These are phyloP conservation scores for Colletotrichum magnum DNA, from an alignment of 2,329 filamentous ascomycete genomes.

Conservation along the genomic window DNA sequence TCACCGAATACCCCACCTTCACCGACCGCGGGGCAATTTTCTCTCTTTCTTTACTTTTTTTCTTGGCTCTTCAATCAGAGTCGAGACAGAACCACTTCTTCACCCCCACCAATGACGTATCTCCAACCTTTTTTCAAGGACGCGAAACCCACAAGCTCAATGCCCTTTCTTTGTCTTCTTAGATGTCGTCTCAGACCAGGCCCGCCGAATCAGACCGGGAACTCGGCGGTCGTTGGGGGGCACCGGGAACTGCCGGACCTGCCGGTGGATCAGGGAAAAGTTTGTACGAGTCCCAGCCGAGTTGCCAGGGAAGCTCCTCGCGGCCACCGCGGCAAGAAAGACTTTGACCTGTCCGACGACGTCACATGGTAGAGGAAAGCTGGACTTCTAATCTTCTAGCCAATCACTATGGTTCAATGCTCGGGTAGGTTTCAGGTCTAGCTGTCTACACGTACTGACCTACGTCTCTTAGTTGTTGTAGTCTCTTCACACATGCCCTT, in stretches of 20 bases:
- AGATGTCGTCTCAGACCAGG: slow-evolving; percentile 17
- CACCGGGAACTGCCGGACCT: slow-evolving; percentile 15
- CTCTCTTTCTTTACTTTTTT: too few relatives aligned
- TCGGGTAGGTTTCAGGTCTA: too few relatives aligned
- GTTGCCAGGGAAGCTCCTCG: slow-evolving; percentile 23
- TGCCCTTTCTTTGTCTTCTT: slow-evolving; percentile 7
- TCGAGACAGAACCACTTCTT: slow-evolving; percentile 25
- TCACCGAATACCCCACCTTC: slow-evolving; percentile 13
- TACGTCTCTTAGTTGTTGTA: too few relatives aligned
- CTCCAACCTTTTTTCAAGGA: slow-evolving; percentile 12
- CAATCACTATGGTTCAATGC: too few relatives aligned
- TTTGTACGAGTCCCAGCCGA: not conserved
- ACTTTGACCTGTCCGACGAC: slow-evolving; percentile 9
- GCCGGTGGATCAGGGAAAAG: slow-evolving; percentile 30
- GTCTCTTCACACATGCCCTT: too few relatives aligned
- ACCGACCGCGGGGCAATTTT: slow-evolving; percentile 24
- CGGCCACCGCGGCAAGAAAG: slow-evolving; percentile 24
- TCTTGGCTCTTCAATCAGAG: too few relatives aligned
- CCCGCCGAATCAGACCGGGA: slow-evolving; percentile 30
- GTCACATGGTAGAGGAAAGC: slow-evolving; percentile 6
- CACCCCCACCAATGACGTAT: slow-evolving; percentile 35
- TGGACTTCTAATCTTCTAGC: not conserved
- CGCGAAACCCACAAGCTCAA: slow-evolving; percentile 17
- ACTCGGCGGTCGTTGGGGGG: slow-evolving; percentile 5
- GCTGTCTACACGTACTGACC: too few relatives aligned